Percentiles rank a stretch among this genome's conserved stretches.
These are phyloP conservation scores for Populus trichocarpa DNA, from an alignment of 441 rosid genomes.

Conservation along the genomic window DNA sequence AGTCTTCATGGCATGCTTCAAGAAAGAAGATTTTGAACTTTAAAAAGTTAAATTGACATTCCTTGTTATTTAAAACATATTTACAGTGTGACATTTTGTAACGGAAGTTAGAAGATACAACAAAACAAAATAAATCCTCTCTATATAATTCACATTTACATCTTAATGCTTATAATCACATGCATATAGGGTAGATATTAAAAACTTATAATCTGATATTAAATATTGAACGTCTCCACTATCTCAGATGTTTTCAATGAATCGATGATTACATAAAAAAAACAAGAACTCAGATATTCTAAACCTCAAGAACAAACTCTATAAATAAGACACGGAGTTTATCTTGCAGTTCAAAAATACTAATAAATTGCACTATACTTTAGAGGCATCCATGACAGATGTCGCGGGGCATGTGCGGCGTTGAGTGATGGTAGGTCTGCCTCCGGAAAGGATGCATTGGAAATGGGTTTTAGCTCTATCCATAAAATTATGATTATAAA, in stretches of 20 bases:
- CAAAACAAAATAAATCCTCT: neutral
- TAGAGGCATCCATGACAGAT: neutral
- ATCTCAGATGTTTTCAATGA: neutral
- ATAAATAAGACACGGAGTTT: neutral
- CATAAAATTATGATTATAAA: too few species aligned
- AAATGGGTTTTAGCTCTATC: too few species aligned
- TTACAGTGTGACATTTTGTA: neutral
- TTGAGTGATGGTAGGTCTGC: too few species aligned
- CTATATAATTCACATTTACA: neutral
- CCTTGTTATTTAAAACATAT: neutral
- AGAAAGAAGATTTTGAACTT: neutral
- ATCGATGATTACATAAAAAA: neutral
- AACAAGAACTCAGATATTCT: neutral
- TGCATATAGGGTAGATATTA: neutral
- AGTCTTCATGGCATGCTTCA: slow-evolving; percentile 2
- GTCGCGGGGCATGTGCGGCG: too few species aligned
- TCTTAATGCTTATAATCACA: neutral
- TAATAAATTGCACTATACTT: neutral
- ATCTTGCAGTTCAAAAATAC: neutral
- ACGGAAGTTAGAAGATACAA: slow-evolving; percentile 2
- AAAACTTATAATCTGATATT: neutral
- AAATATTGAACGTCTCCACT: neutral
- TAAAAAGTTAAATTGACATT: neutral
- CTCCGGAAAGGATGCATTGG: rapidly evolving
- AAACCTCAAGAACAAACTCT: neutral